Evolutionary conservation across 305 asterid species (phyloP), one percentile per base, ranked within the genome.

Genomic region (Solanum hybrid): DNA sequence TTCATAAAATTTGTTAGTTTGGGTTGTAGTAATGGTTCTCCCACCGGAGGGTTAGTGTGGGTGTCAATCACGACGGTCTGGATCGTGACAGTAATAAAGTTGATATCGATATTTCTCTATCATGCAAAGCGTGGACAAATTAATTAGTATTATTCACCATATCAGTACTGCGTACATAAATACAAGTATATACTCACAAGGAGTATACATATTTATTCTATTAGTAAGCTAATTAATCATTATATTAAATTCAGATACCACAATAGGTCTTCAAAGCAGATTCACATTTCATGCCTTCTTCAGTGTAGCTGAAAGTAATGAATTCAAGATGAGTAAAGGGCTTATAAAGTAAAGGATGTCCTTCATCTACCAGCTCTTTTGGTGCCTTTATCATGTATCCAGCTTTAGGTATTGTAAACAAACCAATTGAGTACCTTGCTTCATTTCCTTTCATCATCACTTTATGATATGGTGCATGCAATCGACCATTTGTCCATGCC

Each of bases 281-380:
- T 5, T 90, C 90, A 14, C 93, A 90, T 88, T 24, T 90, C 89
- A 64, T 91, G 20, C 95, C 97, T 5, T 86, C 91, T 31, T 86
- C n/a, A n/a, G n/a, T n/a, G n/a, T n/a, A n/a, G 85, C 89, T 92
- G 88, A 92, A 94, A 2, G 90, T 91, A 5, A 91, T 89, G 86
- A 93, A 95, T 67, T 94, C 75, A 87, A 86, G 86, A 81, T 93
- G 91, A 87, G 94, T 95, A 89, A 83, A 94, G 26, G 96, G 96
- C 87, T 93, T 94, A 88, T 89, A 95, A 2, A 93, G 91, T 16
- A 94, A 37, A 1, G 94, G 96, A 64, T 93, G 93, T 0, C 91
- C 91, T 35, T 92, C 94, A 42, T 94, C 95, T 4, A 93, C 93
- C 89, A 92, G 34, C 61, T 92, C 95, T 35, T 91, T 88, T 2